Base-by-base conservation (phyloP, 2,329 filamentous ascomycete species). In the Teratosphaeria nubilosa region DNA sequence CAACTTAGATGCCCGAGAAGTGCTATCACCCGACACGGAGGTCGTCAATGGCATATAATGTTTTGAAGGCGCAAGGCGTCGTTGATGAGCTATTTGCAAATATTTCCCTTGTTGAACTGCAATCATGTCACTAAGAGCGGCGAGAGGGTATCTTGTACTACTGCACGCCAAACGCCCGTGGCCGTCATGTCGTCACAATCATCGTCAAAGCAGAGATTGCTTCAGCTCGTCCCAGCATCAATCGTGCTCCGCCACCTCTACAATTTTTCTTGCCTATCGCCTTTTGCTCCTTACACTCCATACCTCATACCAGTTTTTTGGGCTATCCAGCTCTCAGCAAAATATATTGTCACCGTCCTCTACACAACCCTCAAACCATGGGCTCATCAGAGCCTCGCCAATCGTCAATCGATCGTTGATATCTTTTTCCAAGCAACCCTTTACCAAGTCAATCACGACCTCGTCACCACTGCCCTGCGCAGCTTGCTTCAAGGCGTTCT, bases 341-440 rank as follows among this genome's bases (percentile, higher is more conserved):
- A 27, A 53, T 14, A 30, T 25, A 9, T 22, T 53, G 5, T 53
- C 51, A 13, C 25, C 51, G 13, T 30, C 20, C 20, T 30, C 51
- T 20, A 31, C 20, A 22, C 41, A 67, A 2, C 62, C 67, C n/a
- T 67, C 63, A 55, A 87, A 75, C 82, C 83, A 86, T 14, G 72
- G 65, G 63, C 78, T 80, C 24, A 75, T 74, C 41, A 87, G 67
- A 22, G 83, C 76, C 50, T 83, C 77, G 37, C 75, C 74, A 55
- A 87, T 78, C 34, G 76, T 80, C 80, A 81, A 85, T 50, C 85
- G 77, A 55, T 75, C 72, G 48, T 79, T 73, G 32, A 76, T 69
- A 56, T 85, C 77, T 73, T 81, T 77, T 34, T 83, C 76, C 25
- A 87, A 72, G 65, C 85, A 87, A 3, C 82, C 81, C 51, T 75